Evolutionary conservation across 129 eudicot genomes (phyloP).

Genomic region (Apium graveolens): DNA sequence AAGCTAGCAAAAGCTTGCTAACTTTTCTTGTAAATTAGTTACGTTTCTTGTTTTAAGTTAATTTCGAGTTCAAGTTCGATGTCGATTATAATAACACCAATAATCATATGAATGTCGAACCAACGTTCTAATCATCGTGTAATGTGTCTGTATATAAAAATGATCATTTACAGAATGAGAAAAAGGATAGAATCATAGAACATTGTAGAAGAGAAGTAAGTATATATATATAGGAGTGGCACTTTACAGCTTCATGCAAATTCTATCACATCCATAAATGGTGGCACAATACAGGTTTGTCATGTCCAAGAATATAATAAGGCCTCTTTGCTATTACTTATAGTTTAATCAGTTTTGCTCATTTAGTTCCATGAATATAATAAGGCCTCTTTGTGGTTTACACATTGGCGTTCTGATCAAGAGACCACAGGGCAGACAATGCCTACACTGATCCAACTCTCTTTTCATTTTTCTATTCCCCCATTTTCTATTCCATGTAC

Average conservation of each 20-base stretch:
- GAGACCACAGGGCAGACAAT: conserved; percentile 11
- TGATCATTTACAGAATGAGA: not conserved
- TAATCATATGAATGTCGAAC: no score
- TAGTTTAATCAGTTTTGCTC: conserved; percentile 5
- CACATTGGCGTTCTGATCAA: conserved; percentile 6
- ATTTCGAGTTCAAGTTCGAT: not conserved
- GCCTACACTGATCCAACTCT: conserved; percentile 1
- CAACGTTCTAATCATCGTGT: no score
- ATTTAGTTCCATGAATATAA: not conserved
- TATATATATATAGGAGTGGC: not conserved
- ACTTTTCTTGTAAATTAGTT: no score
- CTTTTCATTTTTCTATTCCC: not conserved
- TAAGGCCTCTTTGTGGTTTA: not conserved
- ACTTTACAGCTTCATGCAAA: not conserved
- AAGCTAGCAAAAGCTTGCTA: no score
- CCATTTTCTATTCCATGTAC: conserved; percentile 2
- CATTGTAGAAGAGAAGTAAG: not conserved
- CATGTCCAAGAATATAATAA: not conserved
- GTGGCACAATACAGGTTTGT: not conserved
- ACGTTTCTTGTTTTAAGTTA: no score
- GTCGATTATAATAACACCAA: no score
- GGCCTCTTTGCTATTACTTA: not conserved
- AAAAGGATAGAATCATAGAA: not conserved
- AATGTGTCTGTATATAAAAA: no score
- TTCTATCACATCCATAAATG: no score